Conservation (phyloP, 192 early-diverging fungal genomes). For the Linnemannia elongata region DNA sequence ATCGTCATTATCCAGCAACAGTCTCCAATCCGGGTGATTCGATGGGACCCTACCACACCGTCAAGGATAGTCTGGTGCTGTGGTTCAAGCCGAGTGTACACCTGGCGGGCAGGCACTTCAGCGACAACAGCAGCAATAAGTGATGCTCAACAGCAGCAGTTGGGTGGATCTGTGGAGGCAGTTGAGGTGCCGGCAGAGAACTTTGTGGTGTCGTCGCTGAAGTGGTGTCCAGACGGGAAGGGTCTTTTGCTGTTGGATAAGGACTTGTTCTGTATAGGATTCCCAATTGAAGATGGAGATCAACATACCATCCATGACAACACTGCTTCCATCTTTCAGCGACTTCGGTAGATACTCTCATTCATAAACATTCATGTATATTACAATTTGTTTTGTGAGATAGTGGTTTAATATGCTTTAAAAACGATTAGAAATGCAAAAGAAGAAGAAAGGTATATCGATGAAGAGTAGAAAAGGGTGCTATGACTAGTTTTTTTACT, state of each 20-base stretch:
- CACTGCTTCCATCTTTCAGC: slow-evolving; percentile 33
- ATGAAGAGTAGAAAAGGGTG: not conserved
- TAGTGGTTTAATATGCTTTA: not conserved
- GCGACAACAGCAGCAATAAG: slow-evolving; percentile 65
- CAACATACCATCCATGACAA: slow-evolving; percentile 37
- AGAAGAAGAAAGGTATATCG: not conserved
- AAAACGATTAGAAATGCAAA: slow-evolving; percentile 12
- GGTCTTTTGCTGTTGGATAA: slow-evolving; percentile 78
- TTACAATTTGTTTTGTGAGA: not conserved
- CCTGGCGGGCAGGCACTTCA: slow-evolving; percentile 61
- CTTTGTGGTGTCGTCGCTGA: slow-evolving; percentile 70
- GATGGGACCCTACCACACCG: slow-evolving; percentile 79
- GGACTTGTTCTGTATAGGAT: slow-evolving; percentile 78
- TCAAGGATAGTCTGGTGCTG: slow-evolving; percentile 71
- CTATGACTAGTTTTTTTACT: slow-evolving; percentile 10
- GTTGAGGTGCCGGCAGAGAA: slow-evolving; percentile 60
- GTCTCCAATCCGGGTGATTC: slow-evolving; percentile 64
- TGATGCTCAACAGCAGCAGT: slow-evolving; percentile 57
- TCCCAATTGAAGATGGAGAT: slow-evolving; percentile 42
- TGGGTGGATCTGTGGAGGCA: slow-evolving; percentile 58
- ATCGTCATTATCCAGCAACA: slow-evolving; percentile 72
- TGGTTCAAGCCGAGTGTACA: slow-evolving; percentile 70
- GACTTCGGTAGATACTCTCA: slow-evolving; percentile 5
- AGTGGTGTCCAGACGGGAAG: slow-evolving; percentile 82
- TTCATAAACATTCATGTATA: not conserved